phyloP scores from a whole-genome alignment of 73 alveolate species.

The Paramecium caudatum region DNA sequence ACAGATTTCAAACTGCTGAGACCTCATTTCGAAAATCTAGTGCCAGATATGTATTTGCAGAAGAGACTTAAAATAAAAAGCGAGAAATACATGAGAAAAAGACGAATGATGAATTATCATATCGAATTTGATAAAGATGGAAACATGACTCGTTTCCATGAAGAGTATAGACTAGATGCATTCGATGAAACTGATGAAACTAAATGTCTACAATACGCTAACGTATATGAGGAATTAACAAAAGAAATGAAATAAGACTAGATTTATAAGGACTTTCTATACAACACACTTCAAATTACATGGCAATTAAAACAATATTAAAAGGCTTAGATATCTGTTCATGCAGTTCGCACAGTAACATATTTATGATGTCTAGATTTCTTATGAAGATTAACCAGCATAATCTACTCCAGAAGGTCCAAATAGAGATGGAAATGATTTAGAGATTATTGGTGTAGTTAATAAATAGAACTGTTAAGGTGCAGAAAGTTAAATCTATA shows the following conservation, averaged over 20 bases:
- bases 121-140: constrained; percentile 54
- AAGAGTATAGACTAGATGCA: constrained; percentile 6
- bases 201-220: constrained; percentile 40
- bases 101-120: constrained; percentile 55
- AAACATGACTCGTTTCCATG: constrained; percentile 36
- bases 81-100: constrained; percentile 37
- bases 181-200: constrained; percentile 10
- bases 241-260: constrained; percentile 40
- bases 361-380: background rate
- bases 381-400: constrained; percentile 33
- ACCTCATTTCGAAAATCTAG: constrained; percentile 1
- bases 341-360: constrained; percentile 40
- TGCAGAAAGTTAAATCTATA: constrained; percentile 39
- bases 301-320: constrained; percentile 48
- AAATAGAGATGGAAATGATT: constrained; percentile 57
- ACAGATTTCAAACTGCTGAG: background rate
- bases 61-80: constrained; percentile 33
- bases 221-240: constrained; percentile 18
- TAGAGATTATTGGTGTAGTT: constrained; percentile 39
- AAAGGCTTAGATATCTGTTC: constrained; percentile 53
- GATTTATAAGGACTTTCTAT: constrained; percentile 49
- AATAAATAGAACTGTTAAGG: constrained; percentile 46
- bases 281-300: constrained; percentile 38
- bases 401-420: constrained; percentile 59
- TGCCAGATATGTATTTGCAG: constrained; percentile 22